Conservation (phyloP, 441 rosid species). For the Brassica balearica region DNA sequence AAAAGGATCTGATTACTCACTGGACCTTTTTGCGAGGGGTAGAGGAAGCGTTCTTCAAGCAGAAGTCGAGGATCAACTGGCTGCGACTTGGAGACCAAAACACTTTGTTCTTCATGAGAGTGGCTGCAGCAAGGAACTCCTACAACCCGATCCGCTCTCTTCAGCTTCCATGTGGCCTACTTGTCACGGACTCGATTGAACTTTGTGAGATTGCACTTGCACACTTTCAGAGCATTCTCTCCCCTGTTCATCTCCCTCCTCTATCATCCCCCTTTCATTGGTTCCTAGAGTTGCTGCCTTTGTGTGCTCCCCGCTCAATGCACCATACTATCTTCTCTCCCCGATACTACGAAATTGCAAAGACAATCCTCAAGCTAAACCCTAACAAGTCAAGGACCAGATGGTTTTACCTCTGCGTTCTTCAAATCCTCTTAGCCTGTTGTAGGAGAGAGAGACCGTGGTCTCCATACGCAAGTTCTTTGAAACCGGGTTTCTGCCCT, state of each 20-base stretch:
- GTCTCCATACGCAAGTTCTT: too few species aligned
- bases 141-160: not conserved
- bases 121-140: not conserved
- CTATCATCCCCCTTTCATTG: not conserved
- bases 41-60: not conserved
- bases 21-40: not conserved
- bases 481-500: too few species aligned
- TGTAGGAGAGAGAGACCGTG: too few species aligned
- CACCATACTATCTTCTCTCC: too few species aligned
- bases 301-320: too few species aligned
- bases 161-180: not conserved
- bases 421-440: too few species aligned
- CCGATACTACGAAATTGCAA: too few species aligned
- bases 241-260: not conserved
- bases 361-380: too few species aligned
- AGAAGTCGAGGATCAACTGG: not conserved
- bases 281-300: too few species aligned
- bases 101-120: not conserved
- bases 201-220: not conserved
- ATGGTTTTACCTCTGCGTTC: too few species aligned
- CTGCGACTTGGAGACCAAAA: not conserved
- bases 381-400: too few species aligned
- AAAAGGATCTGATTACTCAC: not conserved
- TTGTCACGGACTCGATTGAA: not conserved
- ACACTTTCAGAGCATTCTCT: not conserved